Evolutionary conservation across 192 early-diverging fungal genomes (phyloP), one percentile per base, ranked within the genome.

Genomic region (Chytriomyces confervae): DNA sequence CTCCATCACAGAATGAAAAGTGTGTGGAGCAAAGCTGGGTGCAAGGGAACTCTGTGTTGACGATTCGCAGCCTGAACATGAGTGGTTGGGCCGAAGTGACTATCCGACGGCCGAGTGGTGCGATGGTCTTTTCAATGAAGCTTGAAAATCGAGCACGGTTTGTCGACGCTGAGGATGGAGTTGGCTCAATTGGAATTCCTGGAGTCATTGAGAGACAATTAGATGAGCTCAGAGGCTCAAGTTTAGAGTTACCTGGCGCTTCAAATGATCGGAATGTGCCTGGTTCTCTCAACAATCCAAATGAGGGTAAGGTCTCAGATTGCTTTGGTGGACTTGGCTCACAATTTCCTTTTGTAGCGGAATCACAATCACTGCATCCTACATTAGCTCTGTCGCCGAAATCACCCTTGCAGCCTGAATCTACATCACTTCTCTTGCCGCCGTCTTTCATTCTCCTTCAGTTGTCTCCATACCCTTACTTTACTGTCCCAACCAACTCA

Each of bases 11-110:
- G 50, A 65, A 27, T 77, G 81, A 47, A 75, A 81, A 68, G 66
- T 78, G 50, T 71, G 85, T 53, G 82, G 87, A 24, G 88, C 88
- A 53, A 84, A 92, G 91, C 13, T 96, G 94, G 94, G 80, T 92
- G n/a, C 92, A 94, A 79, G 95, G 95, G 66, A 93, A 94, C 72
- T 89, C 92, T 36, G 85, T 99, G 43, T 80, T 99, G 24, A 95
- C 96, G 4, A 84, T 96, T 13, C 85, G 84, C 45, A 89, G 92
- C 0, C 87, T 90, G 64, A 90, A 86, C 24, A 84, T 84, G 9
- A 81, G 89, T 10, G 90, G 91, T 0, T 91, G 95, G 93, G 90
- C 89, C 1, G 92, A 97, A 82, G 90, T 96, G 64, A 91, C 87
- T 2, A 86, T 96, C 43, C 93, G 96, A 45, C 86, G 94, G 61